A percentile compares a stretch with the other conserved stretches of the same genome.
These are phyloP conservation scores for Tolypocladium tropicale DNA, from an alignment of 2,329 filamentous ascomycete genomes.

Conservation along the genomic window DNA sequence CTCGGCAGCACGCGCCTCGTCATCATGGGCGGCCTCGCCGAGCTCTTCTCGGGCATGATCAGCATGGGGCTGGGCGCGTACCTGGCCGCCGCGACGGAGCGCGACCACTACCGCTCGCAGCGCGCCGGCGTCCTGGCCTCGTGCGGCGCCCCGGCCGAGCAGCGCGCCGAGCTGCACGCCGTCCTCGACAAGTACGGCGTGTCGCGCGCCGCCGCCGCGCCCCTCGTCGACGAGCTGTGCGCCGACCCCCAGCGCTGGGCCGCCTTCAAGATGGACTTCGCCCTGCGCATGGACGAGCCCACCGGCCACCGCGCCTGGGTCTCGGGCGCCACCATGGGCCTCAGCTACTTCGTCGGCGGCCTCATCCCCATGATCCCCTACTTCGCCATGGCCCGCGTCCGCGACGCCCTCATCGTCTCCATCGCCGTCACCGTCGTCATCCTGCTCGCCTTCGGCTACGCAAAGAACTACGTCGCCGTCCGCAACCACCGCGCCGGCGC, in stretches of 20 bases:
- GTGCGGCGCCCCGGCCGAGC: conserved; percentile 31
- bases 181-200: conserved; percentile 42
- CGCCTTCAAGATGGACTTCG: conserved; percentile 51
- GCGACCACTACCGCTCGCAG: conserved; percentile 38
- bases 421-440: conserved; percentile 50
- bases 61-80: conserved; percentile 71
- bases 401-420: conserved; percentile 45
- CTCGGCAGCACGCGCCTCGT: conserved; percentile 56
- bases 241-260: conserved; percentile 38
- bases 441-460: conserved; percentile 54
- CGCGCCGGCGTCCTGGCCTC: conserved; percentile 29
- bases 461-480: conserved; percentile 47
- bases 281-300: conserved; percentile 36
- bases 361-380: conserved; percentile 63
- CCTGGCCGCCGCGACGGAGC: conserved; percentile 52
- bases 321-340: conserved; percentile 54
- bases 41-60: conserved; percentile 66
- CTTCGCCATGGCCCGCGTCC: conserved; percentile 41
- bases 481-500: conserved; percentile 41
- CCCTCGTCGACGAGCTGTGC: conserved; percentile 39
- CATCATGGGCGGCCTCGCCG: conserved; percentile 63
- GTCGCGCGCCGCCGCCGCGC: conserved; percentile 27
- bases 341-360: conserved; percentile 61
- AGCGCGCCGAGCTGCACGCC: conserved; percentile 37
- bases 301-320: conserved; percentile 35